Conservation (phyloP, 352 stramenopile species). For the Phytophthora aleatoria region DNA sequence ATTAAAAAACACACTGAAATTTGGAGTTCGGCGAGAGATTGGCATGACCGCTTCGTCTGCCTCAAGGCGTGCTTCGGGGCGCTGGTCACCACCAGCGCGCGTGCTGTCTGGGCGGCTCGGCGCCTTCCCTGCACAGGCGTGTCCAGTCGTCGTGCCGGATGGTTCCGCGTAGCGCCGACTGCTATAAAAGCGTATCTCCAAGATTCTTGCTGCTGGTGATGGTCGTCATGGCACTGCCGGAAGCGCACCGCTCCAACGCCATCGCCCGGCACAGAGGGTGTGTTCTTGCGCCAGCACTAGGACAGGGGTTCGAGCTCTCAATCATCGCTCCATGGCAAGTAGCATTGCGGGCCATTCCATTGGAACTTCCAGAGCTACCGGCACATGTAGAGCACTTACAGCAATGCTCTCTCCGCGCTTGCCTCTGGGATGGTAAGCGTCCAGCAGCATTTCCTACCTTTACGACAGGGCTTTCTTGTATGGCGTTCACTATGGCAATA, state of each 20-base stretch:
- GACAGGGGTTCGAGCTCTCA: not conserved
- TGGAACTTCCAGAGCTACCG: not conserved
- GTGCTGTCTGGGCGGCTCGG: not conserved
- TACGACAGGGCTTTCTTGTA: conserved; percentile 8
- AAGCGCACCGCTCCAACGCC: not conserved
- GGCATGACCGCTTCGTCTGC: conserved; percentile 22
- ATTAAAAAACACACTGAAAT: conserved; percentile 23
- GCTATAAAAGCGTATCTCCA: conserved; percentile 16
- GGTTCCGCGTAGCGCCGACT: conserved; percentile 9
- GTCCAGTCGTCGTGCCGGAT: conserved; percentile 22
- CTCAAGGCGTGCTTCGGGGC: not conserved
- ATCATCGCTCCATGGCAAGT: conserved; percentile 11
- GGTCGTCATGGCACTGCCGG: not conserved
- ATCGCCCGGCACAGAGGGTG: conserved; percentile 14
- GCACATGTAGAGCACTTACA: not conserved
- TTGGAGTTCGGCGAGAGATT: conserved; percentile 24
- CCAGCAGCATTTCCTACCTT: conserved; percentile 13
- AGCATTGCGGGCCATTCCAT: conserved; percentile 3
- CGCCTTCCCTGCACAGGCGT: conserved; percentile 9
- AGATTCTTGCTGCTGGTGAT: not conserved
- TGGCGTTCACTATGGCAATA: conserved; percentile 19
- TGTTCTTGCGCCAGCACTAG: conserved; percentile 5
- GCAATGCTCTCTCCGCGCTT: not conserved
- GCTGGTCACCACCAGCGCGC: conserved; percentile 16
- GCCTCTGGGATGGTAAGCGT: conserved; percentile 19